Percentiles rank a stretch among this genome's conserved stretches.
Evolutionary conservation across 495 filamentous ascomycete species (phyloP).

Genomic region (Lasiosphaeria hispida): DNA sequence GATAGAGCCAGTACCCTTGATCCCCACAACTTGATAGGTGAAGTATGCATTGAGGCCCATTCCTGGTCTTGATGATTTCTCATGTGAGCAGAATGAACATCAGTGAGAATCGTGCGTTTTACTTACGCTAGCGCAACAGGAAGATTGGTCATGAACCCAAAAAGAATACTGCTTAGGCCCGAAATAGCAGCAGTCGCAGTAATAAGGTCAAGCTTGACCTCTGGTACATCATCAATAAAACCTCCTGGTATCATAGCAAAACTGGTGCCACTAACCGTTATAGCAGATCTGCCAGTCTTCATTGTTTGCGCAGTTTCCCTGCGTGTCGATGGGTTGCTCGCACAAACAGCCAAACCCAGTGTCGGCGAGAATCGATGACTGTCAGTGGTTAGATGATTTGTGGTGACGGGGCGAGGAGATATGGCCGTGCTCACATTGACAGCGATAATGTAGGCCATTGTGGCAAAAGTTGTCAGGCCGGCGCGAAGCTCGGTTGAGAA

Average conservation of each 20-base stretch:
- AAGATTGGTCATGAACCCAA: conserved; percentile 55
- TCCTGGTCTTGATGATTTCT: conserved; percentile 52
- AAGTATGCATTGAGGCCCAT: conserved; percentile 84
- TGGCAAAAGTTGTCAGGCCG: conserved; percentile 80
- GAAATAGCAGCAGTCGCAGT: conserved; percentile 75
- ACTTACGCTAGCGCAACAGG: conserved; percentile 58
- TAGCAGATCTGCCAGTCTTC: conserved; percentile 46
- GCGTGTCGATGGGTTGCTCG: conserved; percentile 31
- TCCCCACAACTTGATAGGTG: conserved; percentile 79
- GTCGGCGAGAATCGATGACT: conserved; percentile 52
- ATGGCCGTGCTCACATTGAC: conserved; percentile 41
- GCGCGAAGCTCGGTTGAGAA: conserved; percentile 78
- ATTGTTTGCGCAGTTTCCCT: conserved; percentile 45
- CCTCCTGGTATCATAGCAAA: not conserved
- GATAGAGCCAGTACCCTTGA: conserved; percentile 64
- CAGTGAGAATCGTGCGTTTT: not conserved
- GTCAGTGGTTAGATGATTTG: not conserved
- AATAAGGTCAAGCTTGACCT: conserved; percentile 70
- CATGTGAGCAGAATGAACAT: conserved; percentile 19
- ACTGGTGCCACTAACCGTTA: conserved; percentile 21
- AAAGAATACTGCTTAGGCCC: conserved; percentile 48
- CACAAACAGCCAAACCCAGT: conserved; percentile 72
- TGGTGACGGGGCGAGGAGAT: not conserved
- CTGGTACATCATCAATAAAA: conserved; percentile 31
- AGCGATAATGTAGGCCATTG: conserved; percentile 79